A percentile compares a stretch with the other conserved stretches of the same genome.
phyloP scores from a whole-genome alignment of 2,329 filamentous ascomycete genomes.

The Lecanicillium sp. region DNA sequence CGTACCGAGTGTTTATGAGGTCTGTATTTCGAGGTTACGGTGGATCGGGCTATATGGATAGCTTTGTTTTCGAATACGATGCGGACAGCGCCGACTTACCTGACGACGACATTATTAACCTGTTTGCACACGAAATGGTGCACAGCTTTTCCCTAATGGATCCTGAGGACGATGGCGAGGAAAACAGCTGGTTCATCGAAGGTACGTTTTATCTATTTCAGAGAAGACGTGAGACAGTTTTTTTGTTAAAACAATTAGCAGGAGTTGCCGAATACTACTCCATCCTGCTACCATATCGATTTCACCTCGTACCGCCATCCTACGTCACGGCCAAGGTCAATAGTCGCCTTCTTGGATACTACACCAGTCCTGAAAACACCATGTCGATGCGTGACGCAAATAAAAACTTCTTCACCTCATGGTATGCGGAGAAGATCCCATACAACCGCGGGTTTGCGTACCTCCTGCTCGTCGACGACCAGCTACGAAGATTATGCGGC shows the following conservation, averaged over 20 bases:
- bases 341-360: conserved; percentile 8
- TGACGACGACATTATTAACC: conserved; percentile 4
- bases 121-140: conserved; percentile 12
- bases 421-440: conserved; percentile 10
- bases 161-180: conserved; percentile 8
- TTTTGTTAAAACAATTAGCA: background rate
- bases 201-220: background rate
- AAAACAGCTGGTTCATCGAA: conserved; percentile 12
- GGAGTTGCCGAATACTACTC: conserved; percentile 11
- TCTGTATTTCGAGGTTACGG: conserved; percentile 8
- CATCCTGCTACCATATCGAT: conserved; percentile 10
- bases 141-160: conserved; percentile 9
- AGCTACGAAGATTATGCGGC: conserved; percentile 2
- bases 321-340: conserved; percentile 9
- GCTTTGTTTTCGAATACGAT: conserved; percentile 11
- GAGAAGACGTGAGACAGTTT: no score
- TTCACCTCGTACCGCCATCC: conserved; percentile 7
- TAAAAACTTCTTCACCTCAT: conserved; percentile 9
- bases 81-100: conserved; percentile 1
- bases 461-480: conserved; percentile 6
- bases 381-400: conserved; percentile 6
- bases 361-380: conserved; percentile 8
- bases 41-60: conserved; percentile 8
- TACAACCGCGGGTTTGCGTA: conserved; percentile 6
- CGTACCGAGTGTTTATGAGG: conserved; percentile 12